Percentiles rank a stretch among this genome's conserved stretches.
Evolutionary conservation across 1,139 yeast genomes (phyloP).

Genomic region (Pichia sp.): DNA sequence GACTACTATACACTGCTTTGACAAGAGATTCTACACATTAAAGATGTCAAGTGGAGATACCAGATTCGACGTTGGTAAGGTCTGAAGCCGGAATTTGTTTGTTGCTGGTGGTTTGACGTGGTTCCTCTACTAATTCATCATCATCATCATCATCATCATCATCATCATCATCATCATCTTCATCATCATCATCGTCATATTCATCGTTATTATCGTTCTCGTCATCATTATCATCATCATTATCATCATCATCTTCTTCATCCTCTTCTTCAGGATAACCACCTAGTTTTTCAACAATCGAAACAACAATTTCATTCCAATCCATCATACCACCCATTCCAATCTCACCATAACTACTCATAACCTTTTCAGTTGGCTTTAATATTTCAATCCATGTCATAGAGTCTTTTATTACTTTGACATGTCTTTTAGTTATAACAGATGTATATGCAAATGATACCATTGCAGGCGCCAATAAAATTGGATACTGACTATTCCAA

Average conservation of each 20-base stretch:
- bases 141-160: constrained; percentile 36
- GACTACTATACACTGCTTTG: neutral
- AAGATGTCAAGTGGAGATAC: neutral
- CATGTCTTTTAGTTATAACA: constrained; percentile 77
- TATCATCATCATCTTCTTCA: constrained; percentile 36
- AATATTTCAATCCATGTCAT: constrained; percentile 89
- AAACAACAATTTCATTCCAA: constrained; percentile 84
- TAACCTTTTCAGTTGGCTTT: constrained; percentile 88
- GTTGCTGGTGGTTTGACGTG: neutral
- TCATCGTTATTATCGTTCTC: constrained; percentile 42
- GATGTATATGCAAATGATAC: constrained; percentile 85
- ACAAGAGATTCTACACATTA: neutral
- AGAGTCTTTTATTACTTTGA: constrained; percentile 67
- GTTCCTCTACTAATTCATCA: constrained; percentile 1
- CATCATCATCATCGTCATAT: constrained; percentile 37
- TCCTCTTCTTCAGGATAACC: constrained; percentile 78
- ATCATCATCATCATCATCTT: constrained; percentile 35
- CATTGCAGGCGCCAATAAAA: constrained; percentile 90
- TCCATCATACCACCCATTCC: constrained; percentile 95
- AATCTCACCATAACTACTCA: constrained; percentile 88
- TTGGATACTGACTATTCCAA: constrained; percentile 87
- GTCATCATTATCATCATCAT: constrained; percentile 38
- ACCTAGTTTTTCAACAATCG: constrained; percentile 73
- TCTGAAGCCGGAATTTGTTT: neutral
- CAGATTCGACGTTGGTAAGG: neutral